phyloP scores from a whole-genome alignment of 495 filamentous ascomycete species.

The Lasiosphaeria ovina region DNA sequence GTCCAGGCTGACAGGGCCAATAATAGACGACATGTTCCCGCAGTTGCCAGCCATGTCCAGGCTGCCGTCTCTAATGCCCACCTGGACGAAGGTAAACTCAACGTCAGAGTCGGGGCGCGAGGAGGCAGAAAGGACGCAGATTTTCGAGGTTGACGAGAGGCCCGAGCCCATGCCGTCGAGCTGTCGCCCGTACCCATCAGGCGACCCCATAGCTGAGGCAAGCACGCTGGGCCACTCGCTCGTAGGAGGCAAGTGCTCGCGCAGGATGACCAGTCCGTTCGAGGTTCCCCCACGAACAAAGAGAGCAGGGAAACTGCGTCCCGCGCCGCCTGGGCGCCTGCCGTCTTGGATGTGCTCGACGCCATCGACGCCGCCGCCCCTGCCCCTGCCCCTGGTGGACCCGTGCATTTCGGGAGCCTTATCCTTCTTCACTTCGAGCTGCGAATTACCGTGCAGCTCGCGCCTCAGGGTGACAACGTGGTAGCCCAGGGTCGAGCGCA shows the following conservation, averaged over 20 bases:
- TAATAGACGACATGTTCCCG: slow-evolving; percentile 67
- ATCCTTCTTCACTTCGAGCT: too few species aligned
- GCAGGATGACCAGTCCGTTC: slow-evolving; percentile 61
- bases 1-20: slow-evolving; percentile 66
- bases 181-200: slow-evolving; percentile 66
- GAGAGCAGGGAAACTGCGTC: slow-evolving; percentile 51
- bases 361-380: too few species aligned
- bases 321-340: too few species aligned
- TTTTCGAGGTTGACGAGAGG: slow-evolving; percentile 66
- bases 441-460: too few species aligned
- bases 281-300: slow-evolving; percentile 76
- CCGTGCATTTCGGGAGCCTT: too few species aligned
- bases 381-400: too few species aligned
- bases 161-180: slow-evolving; percentile 72
- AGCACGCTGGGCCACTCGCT: slow-evolving; percentile 59
- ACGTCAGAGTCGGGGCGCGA: slow-evolving; percentile 55
- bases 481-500: too few species aligned
- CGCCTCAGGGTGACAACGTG: too few species aligned
- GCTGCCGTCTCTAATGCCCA: slow-evolving; percentile 57
- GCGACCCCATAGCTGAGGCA: slow-evolving; percentile 60
- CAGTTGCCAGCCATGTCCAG: slow-evolving; percentile 71
- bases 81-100: slow-evolving; percentile 70
- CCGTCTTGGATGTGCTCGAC: too few species aligned
- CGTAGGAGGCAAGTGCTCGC: slow-evolving; percentile 49
- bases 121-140: slow-evolving; percentile 59